Evolutionary conservation across 176 grass and related monocot genomes (phyloP).

Genomic region (Cenchrus purpureus): DNA sequence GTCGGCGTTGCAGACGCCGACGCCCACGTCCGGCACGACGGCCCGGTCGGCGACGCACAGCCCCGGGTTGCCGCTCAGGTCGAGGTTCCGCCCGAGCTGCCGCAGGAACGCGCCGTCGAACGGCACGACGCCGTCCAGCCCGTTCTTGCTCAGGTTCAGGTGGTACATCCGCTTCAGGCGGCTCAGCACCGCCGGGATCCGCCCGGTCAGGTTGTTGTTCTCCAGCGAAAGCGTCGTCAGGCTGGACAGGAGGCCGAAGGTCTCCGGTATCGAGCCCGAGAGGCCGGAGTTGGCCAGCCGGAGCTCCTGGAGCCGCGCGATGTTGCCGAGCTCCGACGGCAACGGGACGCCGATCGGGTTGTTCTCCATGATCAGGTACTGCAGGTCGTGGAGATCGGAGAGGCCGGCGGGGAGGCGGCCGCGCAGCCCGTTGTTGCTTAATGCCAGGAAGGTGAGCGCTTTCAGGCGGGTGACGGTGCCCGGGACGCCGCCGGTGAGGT

Average conservation of each 20-base stretch:
- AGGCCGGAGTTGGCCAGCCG: conserved; percentile 87
- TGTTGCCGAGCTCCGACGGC: conserved; percentile 62
- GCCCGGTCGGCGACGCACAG: conserved; percentile 74
- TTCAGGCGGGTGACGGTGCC: conserved; percentile 35
- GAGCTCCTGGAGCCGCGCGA: conserved; percentile 83
- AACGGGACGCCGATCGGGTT: conserved; percentile 72
- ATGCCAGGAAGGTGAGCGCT: conserved; percentile 66
- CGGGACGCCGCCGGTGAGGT: conserved; percentile 66
- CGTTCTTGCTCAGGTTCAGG: conserved; percentile 94
- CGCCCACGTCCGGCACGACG: conserved; percentile 50
- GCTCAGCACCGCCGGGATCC: conserved; percentile 68
- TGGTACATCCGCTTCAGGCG: conserved; percentile 87
- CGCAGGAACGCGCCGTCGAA: conserved; percentile 71
- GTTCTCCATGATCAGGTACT: conserved; percentile 96
- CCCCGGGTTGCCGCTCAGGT: conserved; percentile 82
- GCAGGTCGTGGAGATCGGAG: conserved; percentile 63
- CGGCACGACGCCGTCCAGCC: conserved; percentile 77
- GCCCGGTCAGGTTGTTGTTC: conserved; percentile 80
- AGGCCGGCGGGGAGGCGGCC: conserved; percentile 67
- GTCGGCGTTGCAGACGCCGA: conserved; percentile 44
- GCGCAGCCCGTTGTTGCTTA: conserved; percentile 73
- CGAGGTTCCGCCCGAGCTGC: conserved; percentile 83
- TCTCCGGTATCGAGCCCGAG: conserved; percentile 72
- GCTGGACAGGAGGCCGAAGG: conserved; percentile 63
- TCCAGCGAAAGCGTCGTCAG: conserved; percentile 88